Evolutionary conservation across 2,329 filamentous ascomycete genomes (phyloP).

Genomic region (Penicillium vulpinum): DNA sequence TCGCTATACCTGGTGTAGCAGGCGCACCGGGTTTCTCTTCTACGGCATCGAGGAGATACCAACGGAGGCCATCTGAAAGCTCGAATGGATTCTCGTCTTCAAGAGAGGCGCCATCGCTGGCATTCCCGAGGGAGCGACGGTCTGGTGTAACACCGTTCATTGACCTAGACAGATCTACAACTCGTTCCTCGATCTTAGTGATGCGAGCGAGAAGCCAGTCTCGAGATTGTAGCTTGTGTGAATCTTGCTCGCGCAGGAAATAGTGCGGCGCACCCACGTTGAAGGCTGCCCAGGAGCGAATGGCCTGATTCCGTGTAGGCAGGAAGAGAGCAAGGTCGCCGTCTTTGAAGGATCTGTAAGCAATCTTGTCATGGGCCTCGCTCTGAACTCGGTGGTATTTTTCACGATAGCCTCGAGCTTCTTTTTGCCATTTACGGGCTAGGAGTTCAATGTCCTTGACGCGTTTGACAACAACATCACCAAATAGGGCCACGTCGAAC

Average conservation of each 20-base stretch:
- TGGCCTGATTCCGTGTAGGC: conserved; percentile 90
- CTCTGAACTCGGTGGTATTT: conserved; percentile 77
- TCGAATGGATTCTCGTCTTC: conserved; percentile 98
- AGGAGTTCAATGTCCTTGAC: conserved; percentile 92
- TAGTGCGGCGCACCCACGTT: conserved; percentile 97
- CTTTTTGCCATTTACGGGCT: conserved; percentile 88
- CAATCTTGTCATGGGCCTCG: conserved; percentile 93
- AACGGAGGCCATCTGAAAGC: conserved; percentile 87
- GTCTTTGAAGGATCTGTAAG: conserved; percentile 93
- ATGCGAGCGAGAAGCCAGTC: conserved; percentile 98
- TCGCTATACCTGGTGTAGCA: conserved; percentile 86
- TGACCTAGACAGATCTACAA: conserved; percentile 86
- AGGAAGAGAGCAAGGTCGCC: conserved; percentile 92
- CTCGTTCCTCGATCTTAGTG: conserved; percentile 82
- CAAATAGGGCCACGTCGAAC: conserved; percentile 82
- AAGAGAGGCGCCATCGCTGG: conserved; percentile 57
- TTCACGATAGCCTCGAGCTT: conserved; percentile 82
- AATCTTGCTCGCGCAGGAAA: conserved; percentile 90
- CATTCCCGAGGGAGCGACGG: conserved; percentile 48
- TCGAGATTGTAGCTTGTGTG: conserved; percentile 76
- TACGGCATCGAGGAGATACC: conserved; percentile 91
- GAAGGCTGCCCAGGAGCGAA: conserved; percentile 96
- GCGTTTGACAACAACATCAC: conserved; percentile 81
- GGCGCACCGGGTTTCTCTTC: conserved; percentile 93
- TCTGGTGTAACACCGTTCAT: conserved; percentile 60